Conservation (phyloP, 768 basidiomycete genomes). For the Podaxis pistillaris region DNA sequence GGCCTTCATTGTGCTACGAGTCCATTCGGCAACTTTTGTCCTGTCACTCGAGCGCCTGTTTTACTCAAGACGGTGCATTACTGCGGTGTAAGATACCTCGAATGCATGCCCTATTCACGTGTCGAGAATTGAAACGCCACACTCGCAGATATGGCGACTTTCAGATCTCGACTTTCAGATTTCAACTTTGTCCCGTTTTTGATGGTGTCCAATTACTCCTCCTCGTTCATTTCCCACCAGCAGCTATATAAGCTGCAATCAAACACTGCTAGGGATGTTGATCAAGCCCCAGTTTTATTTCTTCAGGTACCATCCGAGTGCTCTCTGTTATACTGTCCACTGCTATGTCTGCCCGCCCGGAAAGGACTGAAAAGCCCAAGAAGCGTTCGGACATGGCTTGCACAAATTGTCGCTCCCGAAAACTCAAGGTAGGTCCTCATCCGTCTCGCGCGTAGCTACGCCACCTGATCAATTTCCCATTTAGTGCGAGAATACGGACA, state of each 20-base stretch:
- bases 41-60: not conserved
- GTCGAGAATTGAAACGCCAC: slow-evolving; percentile 14
- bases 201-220: slow-evolving; percentile 12
- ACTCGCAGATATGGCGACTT: slow-evolving; percentile 10
- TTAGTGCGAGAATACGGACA: slow-evolving; percentile 30
- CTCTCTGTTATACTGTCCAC: not conserved
- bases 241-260: slow-evolving; percentile 15
- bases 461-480: not conserved
- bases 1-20: not conserved
- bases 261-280: slow-evolving; percentile 9
- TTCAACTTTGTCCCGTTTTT: slow-evolving; percentile 11
- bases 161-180: not conserved
- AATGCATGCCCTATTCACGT: slow-evolving; percentile 15
- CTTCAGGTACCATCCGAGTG: not conserved
- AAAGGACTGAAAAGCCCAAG: slow-evolving; percentile 17
- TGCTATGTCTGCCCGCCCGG: slow-evolving; percentile 9
- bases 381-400: slow-evolving; percentile 53
- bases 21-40: not conserved
- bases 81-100: slow-evolving; percentile 6
- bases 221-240: slow-evolving; percentile 13
- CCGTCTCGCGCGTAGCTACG: not conserved
- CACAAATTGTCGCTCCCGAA: slow-evolving; percentile 48
- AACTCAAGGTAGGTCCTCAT: slow-evolving; percentile 45
- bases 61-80: not conserved
- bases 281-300: slow-evolving; percentile 10